phyloP scores from a whole-genome alignment of 164 flowering plant species.

The Vitis labrusca region DNA sequence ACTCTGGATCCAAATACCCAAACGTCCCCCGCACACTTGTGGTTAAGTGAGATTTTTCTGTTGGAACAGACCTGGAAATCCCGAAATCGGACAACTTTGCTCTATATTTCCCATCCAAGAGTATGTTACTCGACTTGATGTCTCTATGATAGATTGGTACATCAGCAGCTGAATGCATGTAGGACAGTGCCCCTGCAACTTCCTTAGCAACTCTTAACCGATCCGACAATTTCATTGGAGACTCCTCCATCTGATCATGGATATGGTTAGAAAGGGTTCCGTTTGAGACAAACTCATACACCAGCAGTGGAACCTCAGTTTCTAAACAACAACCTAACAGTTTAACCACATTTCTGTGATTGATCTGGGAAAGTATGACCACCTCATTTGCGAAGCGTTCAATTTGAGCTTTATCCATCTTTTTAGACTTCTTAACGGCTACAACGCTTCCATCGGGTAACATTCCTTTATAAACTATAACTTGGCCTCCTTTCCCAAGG shows the following conservation, averaged over 20 bases:
- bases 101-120: background rate
- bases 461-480: slow-evolving; percentile 18
- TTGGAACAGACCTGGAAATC: slow-evolving; percentile 11
- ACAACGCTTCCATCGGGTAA: slow-evolving; percentile 17
- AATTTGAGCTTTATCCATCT: slow-evolving; percentile 5
- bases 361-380: slow-evolving; percentile 15
- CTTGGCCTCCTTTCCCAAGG: slow-evolving; percentile 14
- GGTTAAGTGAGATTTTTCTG: slow-evolving; percentile 17
- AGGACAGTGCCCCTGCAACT: slow-evolving; percentile 3
- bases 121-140: slow-evolving; percentile 15
- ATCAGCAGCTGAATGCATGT: slow-evolving; percentile 7
- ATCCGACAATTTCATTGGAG: slow-evolving; percentile 9
- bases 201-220: slow-evolving; percentile 21
- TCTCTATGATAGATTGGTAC: slow-evolving; percentile 20
- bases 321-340: slow-evolving; percentile 15
- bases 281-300: slow-evolving; percentile 19
- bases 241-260: slow-evolving; percentile 5
- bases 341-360: slow-evolving; percentile 20
- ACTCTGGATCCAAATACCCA: slow-evolving; percentile 25
- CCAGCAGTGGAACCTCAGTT: slow-evolving; percentile 21
- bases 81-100: slow-evolving; percentile 16
- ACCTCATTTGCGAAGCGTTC: slow-evolving; percentile 25
- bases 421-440: slow-evolving; percentile 20
- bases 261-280: slow-evolving; percentile 21
- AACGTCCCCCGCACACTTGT: slow-evolving; percentile 20